Evolutionary conservation across 495 filamentous ascomycete species (phyloP).

Genomic region (Penicillium canescens): DNA sequence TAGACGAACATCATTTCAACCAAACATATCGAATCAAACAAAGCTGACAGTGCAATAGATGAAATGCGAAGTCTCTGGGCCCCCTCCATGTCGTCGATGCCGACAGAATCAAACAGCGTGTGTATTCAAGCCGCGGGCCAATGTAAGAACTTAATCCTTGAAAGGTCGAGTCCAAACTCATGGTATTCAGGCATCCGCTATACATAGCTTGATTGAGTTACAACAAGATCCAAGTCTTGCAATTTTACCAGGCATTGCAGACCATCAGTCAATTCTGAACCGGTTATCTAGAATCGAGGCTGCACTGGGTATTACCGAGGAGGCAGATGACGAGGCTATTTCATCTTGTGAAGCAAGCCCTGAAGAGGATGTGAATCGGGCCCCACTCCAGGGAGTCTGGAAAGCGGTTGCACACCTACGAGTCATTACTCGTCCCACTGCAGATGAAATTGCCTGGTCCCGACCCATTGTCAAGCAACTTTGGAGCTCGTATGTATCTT

Average conservation of each 20-base stretch:
- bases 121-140: slow-evolving; percentile 42
- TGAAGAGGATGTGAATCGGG: slow-evolving; percentile 16
- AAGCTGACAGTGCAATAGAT: slow-evolving; percentile 23
- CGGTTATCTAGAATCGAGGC: slow-evolving; percentile 38
- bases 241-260: slow-evolving; percentile 3
- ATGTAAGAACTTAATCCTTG: slow-evolving; percentile 24
- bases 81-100: slow-evolving; percentile 38
- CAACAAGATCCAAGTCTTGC: slow-evolving; percentile 4
- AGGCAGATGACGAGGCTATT: background rate
- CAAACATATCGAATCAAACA: too few species aligned
- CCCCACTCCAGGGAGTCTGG: slow-evolving; percentile 27
- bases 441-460: slow-evolving; percentile 35
- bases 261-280: slow-evolving; percentile 32
- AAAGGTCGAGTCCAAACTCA: background rate
- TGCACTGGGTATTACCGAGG: slow-evolving; percentile 30
- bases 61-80: slow-evolving; percentile 43
- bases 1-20: background rate
- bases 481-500: slow-evolving; percentile 35
- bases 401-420: slow-evolving; percentile 30
- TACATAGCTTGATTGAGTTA: slow-evolving; percentile 23
- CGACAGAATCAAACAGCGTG: slow-evolving; percentile 31
- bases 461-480: slow-evolving; percentile 29
- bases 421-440: slow-evolving; percentile 24
- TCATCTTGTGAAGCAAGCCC: slow-evolving; percentile 1
- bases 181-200: slow-evolving; percentile 29